Evolutionary conservation across 345 rosid genomes (phyloP).

Genomic region (Eucalyptus curtisii): DNA sequence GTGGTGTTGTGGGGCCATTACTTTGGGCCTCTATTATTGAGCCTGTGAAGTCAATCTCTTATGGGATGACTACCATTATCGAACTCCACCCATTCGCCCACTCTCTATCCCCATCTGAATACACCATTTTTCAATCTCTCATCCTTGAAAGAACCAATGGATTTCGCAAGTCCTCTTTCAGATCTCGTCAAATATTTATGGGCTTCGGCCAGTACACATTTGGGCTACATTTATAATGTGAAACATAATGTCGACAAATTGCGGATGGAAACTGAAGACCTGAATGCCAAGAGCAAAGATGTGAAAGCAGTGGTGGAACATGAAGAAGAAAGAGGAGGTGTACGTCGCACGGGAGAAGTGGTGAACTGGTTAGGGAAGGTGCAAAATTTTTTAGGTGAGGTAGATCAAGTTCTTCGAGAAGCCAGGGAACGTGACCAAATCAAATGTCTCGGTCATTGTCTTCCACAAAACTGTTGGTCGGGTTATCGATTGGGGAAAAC

Average conservation of each 20-base stretch:
- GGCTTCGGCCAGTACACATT: background rate
- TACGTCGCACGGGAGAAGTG: background rate
- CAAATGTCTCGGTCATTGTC: background rate
- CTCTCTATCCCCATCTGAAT: too few species aligned
- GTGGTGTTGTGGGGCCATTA: too few species aligned
- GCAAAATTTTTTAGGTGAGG: rapidly evolving
- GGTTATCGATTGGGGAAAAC: background rate
- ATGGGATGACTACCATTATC: too few species aligned
- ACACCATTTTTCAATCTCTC: background rate
- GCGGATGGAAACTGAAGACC: rapidly evolving
- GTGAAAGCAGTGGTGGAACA: rapidly evolving
- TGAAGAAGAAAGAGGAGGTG: background rate
- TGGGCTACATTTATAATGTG: background rate
- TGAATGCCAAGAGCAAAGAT: background rate
- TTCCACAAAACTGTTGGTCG: background rate
- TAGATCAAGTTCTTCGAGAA: background rate
- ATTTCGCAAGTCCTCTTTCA: background rate
- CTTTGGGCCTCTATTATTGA: too few species aligned
- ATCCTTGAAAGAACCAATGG: background rate
- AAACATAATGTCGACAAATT: background rate
- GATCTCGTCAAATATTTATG: background rate
- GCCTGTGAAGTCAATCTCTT: too few species aligned
- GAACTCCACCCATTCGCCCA: too few species aligned
- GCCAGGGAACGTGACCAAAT: background rate
- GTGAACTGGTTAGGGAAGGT: background rate